Conservation (phyloP, 371 early-diverging fungal genomes). For the Circinella umbellata region DNA sequence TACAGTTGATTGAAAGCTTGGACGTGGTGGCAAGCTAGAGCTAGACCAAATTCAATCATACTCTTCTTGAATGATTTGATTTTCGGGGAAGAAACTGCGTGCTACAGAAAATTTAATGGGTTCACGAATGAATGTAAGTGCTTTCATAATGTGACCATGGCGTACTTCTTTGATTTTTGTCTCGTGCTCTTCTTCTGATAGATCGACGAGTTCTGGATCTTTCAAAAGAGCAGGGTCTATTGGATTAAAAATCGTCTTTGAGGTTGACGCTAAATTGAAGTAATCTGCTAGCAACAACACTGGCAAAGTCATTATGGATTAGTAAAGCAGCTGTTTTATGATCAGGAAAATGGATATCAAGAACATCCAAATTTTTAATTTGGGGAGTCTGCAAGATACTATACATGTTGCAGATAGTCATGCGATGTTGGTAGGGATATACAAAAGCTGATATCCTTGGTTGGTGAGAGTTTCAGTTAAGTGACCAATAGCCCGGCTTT, state of each 20-base stretch:
- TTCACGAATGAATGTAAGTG: conserved; percentile 4
- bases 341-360: background rate
- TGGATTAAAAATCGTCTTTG: conserved; percentile 14
- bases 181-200: background rate
- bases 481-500: background rate
- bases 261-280: no score
- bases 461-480: background rate
- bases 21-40: no score
- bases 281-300: no score
- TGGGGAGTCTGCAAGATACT: background rate
- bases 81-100: conserved; percentile 7
- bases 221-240: conserved; percentile 1
- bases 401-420: background rate
- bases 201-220: conserved; percentile 8
- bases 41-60: no score
- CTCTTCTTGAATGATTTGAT: background rate
- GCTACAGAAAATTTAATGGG: conserved; percentile 14
- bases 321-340: no score
- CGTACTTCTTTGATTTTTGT: background rate
- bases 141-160: background rate
- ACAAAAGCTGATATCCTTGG: background rate
- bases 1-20: no score
- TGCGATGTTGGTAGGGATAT: conserved; percentile 7
- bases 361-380: background rate
- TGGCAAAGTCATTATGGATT: no score